A percentile compares a stretch with the other conserved stretches of the same genome.
Evolutionary conservation across 306 rosid genomes (phyloP).

Genomic region (Fragaria vesca): DNA sequence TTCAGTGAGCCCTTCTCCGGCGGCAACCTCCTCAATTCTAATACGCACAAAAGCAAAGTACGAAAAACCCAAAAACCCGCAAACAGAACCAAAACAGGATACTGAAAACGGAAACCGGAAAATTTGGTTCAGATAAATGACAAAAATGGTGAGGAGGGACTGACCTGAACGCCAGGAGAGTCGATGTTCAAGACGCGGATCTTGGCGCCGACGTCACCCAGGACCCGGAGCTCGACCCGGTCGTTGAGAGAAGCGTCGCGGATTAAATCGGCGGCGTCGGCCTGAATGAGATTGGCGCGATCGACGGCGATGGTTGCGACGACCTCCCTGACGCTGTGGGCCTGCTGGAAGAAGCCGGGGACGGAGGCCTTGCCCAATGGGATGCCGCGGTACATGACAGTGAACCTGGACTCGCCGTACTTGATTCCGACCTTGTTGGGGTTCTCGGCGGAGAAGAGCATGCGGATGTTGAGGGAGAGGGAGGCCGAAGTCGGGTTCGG

Average conservation of each 20-base stretch:
- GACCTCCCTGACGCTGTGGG: constrained; percentile 65
- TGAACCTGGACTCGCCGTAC: constrained; percentile 86
- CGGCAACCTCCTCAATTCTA: not conserved
- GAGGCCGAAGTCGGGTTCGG: constrained; percentile 49
- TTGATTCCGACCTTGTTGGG: constrained; percentile 96
- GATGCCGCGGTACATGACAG: constrained; percentile 93
- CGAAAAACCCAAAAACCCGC: not conserved
- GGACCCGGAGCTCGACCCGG: constrained; percentile 75
- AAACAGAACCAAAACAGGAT: not conserved
- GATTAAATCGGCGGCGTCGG: constrained; percentile 79
- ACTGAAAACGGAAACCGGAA: not conserved
- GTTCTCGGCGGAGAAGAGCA: constrained; percentile 72
- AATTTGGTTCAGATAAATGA: not conserved
- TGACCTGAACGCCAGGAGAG: constrained; percentile 87
- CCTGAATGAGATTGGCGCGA: constrained; percentile 71
- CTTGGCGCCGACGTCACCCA: constrained; percentile 95
- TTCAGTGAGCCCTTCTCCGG: not conserved
- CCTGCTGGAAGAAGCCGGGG: constrained; percentile 76
- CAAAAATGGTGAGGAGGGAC: not conserved
- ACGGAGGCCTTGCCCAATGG: constrained; percentile 82
- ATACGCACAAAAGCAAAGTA: not conserved
- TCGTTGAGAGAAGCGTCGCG: constrained; percentile 82
- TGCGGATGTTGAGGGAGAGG: constrained; percentile 60
- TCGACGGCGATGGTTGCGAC: constrained; percentile 78
- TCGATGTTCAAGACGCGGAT: constrained; percentile 85